Evolutionary conservation across 2,329 filamentous ascomycete species (phyloP), one percentile per base, ranked within the genome.

Genomic region (Boeremia lycopersici): DNA sequence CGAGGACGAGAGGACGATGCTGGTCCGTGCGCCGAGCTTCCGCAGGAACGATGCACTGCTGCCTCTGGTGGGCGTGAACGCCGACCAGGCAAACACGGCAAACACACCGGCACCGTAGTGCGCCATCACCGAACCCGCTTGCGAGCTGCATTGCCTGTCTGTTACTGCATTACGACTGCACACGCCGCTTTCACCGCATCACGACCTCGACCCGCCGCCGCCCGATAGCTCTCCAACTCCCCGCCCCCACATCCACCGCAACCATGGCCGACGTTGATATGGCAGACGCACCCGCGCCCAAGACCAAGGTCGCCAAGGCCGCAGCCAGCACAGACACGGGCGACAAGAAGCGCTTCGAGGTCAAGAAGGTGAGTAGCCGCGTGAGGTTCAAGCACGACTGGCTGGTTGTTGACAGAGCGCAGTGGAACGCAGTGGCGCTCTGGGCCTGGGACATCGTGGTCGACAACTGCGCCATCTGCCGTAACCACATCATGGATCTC

Each of bases 401-500:
- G 43, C 33, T 51, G 53, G 25, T n/a, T 55, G 39, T 61, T 67
- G 63, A 67, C 63, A 38, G 17, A 3, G 45, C 60, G 38, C 70
- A 97, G 93, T 99, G 95, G 95, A 98, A 98, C 70, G 95, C 95
- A 0, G 95, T 99, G 46, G 93, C 95, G 35, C 84, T 99, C 2
- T 99, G 95, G 95, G 95, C 95, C 0, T 99, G 95, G 95, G 95
- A 99, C 74, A 99, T 99, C 56, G 93, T 98, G 29, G 95, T 99
- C 58, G 95, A 99, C 79, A 99, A 99, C 84, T 99, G 95, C 75
- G 95, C 95, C 69, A 99, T 99, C 74, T 99, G 95, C 82, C 86
- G 95, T 74, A 99, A 99, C 76, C 95, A 99, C 77, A 99, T 99
- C 77, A 99, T 99, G 95, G 95, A 99, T 77, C 83, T 99, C 26